Conservation (phyloP, 2,329 filamentous ascomycete genomes). For the Metarhizium guizhouense region DNA sequence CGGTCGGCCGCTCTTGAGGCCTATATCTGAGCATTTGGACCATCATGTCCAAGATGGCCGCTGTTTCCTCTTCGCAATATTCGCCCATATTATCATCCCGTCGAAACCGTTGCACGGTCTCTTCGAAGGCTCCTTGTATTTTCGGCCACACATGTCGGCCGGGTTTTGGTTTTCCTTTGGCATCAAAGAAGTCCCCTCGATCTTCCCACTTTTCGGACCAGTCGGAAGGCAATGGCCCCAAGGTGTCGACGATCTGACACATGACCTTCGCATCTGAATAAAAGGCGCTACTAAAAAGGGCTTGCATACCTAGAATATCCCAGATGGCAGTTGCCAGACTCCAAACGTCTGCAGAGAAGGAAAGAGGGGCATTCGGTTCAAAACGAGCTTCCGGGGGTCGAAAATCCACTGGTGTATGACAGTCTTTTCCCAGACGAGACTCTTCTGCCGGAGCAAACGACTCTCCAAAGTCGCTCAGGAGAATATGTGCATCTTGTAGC, state of each 20-base stretch:
- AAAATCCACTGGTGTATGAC: constrained; percentile 19
- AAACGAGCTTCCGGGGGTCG: constrained; percentile 26
- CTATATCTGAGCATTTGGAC: constrained; percentile 4
- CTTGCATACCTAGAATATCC: constrained; percentile 16
- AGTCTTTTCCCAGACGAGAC: constrained; percentile 11
- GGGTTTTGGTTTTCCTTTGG: background rate
- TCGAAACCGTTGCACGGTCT: constrained; percentile 6
- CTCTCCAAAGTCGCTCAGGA: constrained; percentile 26
- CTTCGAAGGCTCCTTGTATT: background rate
- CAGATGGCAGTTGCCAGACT: constrained; percentile 27
- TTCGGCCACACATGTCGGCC: constrained; percentile 1
- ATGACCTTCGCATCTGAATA: background rate
- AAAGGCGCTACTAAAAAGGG: constrained; percentile 4
- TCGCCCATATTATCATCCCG: constrained; percentile 1
- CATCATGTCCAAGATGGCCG: constrained; percentile 6
- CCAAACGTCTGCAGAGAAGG: constrained; percentile 29
- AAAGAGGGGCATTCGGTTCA: constrained; percentile 21
- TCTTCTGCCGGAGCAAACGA: constrained; percentile 20
- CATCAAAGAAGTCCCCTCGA: background rate
- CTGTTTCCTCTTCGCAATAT: constrained; percentile 3
- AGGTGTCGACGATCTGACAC: constrained; percentile 1
- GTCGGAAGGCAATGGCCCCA: constrained; percentile 6
- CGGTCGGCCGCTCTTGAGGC: constrained; percentile 4
- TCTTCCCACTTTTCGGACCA: constrained; percentile 6
- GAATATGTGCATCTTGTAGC: constrained; percentile 12